Evolutionary conservation across 2,329 filamentous ascomycete genomes (phyloP).

Genomic region (Ambrosiella xylebori): DNA sequence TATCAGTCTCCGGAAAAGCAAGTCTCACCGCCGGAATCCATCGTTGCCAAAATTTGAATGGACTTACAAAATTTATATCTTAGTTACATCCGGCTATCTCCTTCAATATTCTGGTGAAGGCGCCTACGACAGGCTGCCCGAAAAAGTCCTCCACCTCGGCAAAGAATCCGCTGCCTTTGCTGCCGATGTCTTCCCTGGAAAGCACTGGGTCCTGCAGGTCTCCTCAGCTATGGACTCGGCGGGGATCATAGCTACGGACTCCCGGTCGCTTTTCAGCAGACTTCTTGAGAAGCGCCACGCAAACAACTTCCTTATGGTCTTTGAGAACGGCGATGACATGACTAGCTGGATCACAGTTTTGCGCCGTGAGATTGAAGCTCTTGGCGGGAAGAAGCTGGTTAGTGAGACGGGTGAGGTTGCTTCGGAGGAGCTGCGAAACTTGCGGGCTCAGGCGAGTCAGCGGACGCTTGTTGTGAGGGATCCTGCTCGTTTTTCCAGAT

Average conservation of each 20-base stretch:
- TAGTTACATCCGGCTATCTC: slow-evolving; percentile 54
- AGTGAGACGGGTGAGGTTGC: slow-evolving; percentile 42
- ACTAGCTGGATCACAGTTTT: slow-evolving; percentile 55
- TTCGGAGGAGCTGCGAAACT: slow-evolving; percentile 20
- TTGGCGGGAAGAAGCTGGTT: slow-evolving; percentile 48
- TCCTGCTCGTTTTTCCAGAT: slow-evolving; percentile 23
- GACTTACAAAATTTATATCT: slow-evolving; percentile 54
- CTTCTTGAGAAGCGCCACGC: slow-evolving; percentile 35
- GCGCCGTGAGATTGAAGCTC: slow-evolving; percentile 49
- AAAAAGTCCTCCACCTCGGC: slow-evolving; percentile 56
- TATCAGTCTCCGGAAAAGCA: slow-evolving; percentile 20
- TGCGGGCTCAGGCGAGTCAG: slow-evolving; percentile 27
- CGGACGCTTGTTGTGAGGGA: slow-evolving; percentile 32
- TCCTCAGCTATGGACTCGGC: slow-evolving; percentile 26
- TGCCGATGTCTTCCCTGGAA: slow-evolving; percentile 61
- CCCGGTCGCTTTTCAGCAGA: slow-evolving; percentile 45
- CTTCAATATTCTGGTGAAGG: slow-evolving; percentile 60
- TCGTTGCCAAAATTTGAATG: slow-evolving; percentile 39
- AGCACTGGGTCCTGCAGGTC: slow-evolving; percentile 65
- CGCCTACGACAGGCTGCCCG: slow-evolving; percentile 51
- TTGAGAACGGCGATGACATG: slow-evolving; percentile 58
- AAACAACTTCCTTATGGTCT: slow-evolving; percentile 52
- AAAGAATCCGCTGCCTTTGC: slow-evolving; percentile 64
- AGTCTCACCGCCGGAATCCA: slow-evolving; percentile 29
- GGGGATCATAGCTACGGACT: not conserved